Evolutionary conservation across 768 basidiomycete species (phyloP).

Genomic region (Antrodiella citrinella): DNA sequence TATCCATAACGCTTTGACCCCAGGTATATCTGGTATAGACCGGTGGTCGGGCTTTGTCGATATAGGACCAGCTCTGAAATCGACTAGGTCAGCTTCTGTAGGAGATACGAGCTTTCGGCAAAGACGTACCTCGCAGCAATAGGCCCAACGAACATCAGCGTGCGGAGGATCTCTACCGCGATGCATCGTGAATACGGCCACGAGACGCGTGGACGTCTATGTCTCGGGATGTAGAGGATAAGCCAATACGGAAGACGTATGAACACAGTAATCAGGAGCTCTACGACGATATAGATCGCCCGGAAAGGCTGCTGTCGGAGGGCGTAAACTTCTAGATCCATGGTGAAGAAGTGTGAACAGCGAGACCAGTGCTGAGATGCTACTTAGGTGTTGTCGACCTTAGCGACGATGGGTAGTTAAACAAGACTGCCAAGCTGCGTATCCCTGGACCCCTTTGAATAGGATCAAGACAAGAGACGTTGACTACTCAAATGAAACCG

Average conservation of each 20-base stretch:
- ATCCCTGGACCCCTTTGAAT: no score
- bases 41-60: neutral
- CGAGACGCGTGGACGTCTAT: neutral
- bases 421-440: no score
- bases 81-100: neutral
- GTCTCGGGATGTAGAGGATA: neutral
- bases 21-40: neutral
- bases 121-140: neutral
- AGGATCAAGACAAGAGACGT: no score
- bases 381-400: no score
- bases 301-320: neutral
- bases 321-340: no score
- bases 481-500: no score
- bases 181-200: neutral
- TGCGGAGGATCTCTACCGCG: neutral
- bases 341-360: no score
- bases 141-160: neutral
- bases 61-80: neutral
- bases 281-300: neutral
- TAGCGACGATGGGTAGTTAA: no score
- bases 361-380: no score
- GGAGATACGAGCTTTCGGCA: neutral
- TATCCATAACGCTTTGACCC: constrained; percentile 25
- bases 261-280: neutral
- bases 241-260: constrained; percentile 5